Evolutionary conservation across 768 basidiomycete genomes (phyloP), one percentile per base, ranked within the genome.

Genomic region (Collybia sp.): DNA sequence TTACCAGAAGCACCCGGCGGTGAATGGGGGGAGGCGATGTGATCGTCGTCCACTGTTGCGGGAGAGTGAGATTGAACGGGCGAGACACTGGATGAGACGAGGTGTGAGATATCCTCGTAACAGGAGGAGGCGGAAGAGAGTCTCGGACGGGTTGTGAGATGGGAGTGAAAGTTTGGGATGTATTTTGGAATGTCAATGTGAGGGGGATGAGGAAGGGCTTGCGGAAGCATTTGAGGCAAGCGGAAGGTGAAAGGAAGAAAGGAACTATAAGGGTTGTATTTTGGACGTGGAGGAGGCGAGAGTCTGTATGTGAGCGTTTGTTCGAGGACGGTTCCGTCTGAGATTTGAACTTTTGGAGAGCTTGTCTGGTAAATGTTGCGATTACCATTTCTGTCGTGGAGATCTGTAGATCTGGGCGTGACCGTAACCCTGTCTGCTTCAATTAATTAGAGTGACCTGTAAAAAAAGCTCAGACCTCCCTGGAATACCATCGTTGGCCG

Each of bases 1-100:
- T 51, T 66, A 44, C 47, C 62, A 42, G 63, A 59, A 41, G 45
- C 45, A 37, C 43, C 50, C 32, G 57, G 54, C 46, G 61, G 67
- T 37, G 71, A 68, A 25, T 60, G 63, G 42, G 67, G 63, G 17
- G 60, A 56, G 43, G 59, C 40, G 12, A 47, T 39, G 3, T 40
- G 53, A 43, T 67, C 58, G 53, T 69, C 66, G 58, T 72, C 72
- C 59, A 68, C 53, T 44, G 61, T 62, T 50, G 61, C 52, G 2
- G 58, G 64, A 10, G 65, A 65, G 44, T 57, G 58, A 10, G 57
- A 55, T 18, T 56, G 54, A 42, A 53, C 43, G 42, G 60, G 58
- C 38, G 61, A 55, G 42, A 62, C 39, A 30, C 52, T 55, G 43
- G 53, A 30, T 20, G 58, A 45, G 6, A 59, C 51, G 31, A 62